Evolutionary conservation across 1,139 yeast species (phyloP).

Genomic region (Diutina catenulata): DNA sequence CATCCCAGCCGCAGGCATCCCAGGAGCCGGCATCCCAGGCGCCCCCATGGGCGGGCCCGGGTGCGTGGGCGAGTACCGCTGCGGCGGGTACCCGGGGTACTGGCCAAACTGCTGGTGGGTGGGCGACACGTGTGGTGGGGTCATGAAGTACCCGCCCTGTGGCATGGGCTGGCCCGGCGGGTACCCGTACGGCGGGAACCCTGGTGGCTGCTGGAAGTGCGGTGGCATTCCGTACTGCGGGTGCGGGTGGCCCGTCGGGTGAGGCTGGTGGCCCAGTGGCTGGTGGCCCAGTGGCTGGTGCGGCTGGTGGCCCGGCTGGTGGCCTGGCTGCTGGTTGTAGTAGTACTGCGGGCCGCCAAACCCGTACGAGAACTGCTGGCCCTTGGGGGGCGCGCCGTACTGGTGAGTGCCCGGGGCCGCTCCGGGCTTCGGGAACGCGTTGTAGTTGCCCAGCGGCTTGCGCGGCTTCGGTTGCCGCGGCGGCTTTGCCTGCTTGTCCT

Average conservation of each 20-base stretch:
- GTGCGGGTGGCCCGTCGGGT: conserved; percentile 9
- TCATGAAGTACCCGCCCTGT: background rate
- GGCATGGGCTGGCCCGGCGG: background rate
- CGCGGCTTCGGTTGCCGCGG: background rate
- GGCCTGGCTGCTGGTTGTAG: conserved; percentile 7
- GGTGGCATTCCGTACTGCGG: conserved; percentile 12
- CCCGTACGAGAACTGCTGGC: conserved; percentile 3
- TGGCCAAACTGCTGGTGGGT: too few relatives aligned
- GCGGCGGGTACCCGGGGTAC: background rate
- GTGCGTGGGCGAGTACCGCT: conserved; percentile 9
- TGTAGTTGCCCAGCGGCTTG: conserved; percentile 8
- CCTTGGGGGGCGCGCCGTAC: conserved; percentile 7
- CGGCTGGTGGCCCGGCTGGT: conserved; percentile 7
- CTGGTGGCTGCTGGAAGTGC: conserved; percentile 9
- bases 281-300: conserved; percentile 10
- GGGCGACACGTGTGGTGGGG: too few relatives aligned
- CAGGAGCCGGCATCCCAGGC: conserved; percentile 9
- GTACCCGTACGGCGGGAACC: conserved; percentile 1
- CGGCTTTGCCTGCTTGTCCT: conserved; percentile 2
- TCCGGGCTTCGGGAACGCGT: conserved; percentile 7
- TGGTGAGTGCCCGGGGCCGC: conserved; percentile 7
- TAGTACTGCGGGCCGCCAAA: conserved; percentile 5
- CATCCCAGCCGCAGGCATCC: conserved; percentile 8
- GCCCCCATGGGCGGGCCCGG: conserved; percentile 8
- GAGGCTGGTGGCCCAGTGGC: conserved; percentile 12